A percentile compares a stretch with the other conserved stretches of the same genome.
Conservation (phyloP, 169 alveolate species). For the Plasmodium vivax region DNA sequence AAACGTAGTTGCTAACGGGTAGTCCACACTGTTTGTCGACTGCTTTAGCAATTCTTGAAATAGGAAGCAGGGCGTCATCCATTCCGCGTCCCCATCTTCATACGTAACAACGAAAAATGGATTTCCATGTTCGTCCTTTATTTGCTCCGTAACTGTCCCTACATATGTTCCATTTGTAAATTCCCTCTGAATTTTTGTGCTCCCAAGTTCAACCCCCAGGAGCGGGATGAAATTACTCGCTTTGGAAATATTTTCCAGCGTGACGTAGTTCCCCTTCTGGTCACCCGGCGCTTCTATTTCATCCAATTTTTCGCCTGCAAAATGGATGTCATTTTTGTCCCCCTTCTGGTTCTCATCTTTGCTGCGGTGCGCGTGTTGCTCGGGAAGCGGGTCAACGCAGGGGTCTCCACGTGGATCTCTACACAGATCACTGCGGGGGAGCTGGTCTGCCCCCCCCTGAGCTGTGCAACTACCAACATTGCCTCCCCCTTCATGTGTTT, state of each 20-base stretch:
- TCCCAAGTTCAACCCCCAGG: conserved; percentile 67
- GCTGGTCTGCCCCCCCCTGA: background rate
- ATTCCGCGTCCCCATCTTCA: conserved; percentile 75
- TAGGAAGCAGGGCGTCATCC: conserved; percentile 71
- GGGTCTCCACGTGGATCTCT: background rate
- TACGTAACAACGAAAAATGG: conserved; percentile 70
- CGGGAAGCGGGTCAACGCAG: background rate
- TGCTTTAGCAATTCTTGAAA: conserved; percentile 74
- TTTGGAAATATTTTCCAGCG: background rate
- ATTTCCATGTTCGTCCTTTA: conserved; percentile 50
- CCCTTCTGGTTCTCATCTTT: background rate
- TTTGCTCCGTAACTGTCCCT: conserved; percentile 71
- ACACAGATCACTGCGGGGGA: background rate
- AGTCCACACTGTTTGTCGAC: conserved; percentile 49
- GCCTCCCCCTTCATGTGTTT: background rate
- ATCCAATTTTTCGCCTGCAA: background rate
- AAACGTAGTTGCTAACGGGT: conserved; percentile 69
- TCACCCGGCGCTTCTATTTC: background rate
- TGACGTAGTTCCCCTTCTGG: background rate
- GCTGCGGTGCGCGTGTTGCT: background rate
- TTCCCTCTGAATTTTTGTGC: conserved; percentile 75
- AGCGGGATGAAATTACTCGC: conserved; percentile 49
- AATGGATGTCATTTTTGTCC: background rate
- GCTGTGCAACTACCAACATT: background rate
- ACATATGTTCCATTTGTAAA: conserved; percentile 74